A percentile compares a stretch with the other conserved stretches of the same genome.
These are phyloP conservation scores for Cadophora gregata DNA, from an alignment of 2,329 filamentous ascomycete species.

Conservation along the genomic window DNA sequence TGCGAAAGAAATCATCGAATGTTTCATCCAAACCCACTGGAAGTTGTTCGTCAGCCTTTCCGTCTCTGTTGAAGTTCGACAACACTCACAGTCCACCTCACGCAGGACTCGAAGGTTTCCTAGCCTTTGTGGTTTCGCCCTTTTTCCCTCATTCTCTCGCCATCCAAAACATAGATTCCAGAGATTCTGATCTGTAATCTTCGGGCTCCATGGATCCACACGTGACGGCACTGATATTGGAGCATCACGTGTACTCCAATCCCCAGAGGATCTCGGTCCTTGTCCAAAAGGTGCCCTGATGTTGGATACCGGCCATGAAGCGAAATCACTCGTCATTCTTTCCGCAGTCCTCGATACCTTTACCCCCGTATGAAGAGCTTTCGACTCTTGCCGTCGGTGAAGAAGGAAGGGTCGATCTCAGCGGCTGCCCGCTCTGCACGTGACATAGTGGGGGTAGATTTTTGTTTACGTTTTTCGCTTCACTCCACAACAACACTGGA, in stretches of 20 bases:
- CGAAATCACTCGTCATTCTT: too few species aligned
- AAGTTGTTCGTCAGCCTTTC: neutral
- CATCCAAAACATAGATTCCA: conserved; percentile 3
- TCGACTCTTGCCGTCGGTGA: too few species aligned
- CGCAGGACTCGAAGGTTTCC: neutral
- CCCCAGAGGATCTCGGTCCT: too few species aligned
- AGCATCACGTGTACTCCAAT: too few species aligned
- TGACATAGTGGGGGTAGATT: neutral
- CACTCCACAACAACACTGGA: neutral
- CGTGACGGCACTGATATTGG: too few species aligned
- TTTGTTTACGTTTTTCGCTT: neutral
- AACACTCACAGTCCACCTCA: neutral
- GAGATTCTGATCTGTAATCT: neutral
- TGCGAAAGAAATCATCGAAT: neutral
- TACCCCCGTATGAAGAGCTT: too few species aligned
- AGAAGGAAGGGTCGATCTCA: too few species aligned
- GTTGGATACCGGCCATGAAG: too few species aligned
- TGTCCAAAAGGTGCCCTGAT: too few species aligned
- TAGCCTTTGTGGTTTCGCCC: neutral
- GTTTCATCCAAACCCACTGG: neutral
- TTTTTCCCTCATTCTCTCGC: neutral
- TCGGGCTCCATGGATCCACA: too few species aligned
- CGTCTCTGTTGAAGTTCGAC: neutral
- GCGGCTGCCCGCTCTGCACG: too few species aligned
- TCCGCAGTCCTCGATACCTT: too few species aligned